Evolutionary conservation across 768 basidiomycete species (phyloP).

Genomic region (Suillus spraguei): DNA sequence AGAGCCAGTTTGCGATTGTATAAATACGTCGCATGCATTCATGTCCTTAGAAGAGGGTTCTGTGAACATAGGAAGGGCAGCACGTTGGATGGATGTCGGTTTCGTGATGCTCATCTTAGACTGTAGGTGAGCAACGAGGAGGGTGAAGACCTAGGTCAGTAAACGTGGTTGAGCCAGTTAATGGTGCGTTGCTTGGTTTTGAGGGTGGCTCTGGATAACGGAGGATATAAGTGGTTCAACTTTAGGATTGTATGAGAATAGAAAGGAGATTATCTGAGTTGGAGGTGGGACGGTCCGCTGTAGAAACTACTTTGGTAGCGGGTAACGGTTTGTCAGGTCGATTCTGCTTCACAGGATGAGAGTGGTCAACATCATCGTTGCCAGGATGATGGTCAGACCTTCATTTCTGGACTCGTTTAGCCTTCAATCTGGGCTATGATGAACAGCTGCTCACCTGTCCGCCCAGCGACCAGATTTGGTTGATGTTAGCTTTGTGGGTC

Average conservation of each 20-base stretch:
- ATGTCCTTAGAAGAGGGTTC: conserved; percentile 38
- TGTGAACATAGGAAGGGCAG: conserved; percentile 64
- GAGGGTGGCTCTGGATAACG: conserved; percentile 28
- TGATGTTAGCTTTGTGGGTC: conserved; percentile 28
- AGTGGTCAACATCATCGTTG: conserved; percentile 27
- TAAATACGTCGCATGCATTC: conserved; percentile 74
- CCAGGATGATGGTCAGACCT: conserved; percentile 29
- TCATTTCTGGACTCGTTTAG: conserved; percentile 69
- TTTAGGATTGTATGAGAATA: conserved; percentile 85
- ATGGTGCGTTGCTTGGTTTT: conserved; percentile 82
- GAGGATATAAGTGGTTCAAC: conserved; percentile 45
- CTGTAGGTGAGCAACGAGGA: conserved; percentile 76
- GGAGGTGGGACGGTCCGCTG: conserved; percentile 27
- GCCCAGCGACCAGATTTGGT: conserved; percentile 77
- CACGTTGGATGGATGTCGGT: conserved; percentile 90
- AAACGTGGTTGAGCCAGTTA: conserved; percentile 77
- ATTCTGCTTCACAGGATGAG: conserved; percentile 51
- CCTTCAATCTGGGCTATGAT: conserved; percentile 58
- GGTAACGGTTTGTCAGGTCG: conserved; percentile 31
- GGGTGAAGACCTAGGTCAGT: conserved; percentile 79
- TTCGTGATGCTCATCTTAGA: conserved; percentile 80
- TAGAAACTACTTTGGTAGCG: conserved; percentile 14
- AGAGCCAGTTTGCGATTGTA: conserved; percentile 96
- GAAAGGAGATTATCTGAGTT: conserved; percentile 80
- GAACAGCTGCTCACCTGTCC: conserved; percentile 58